Evolutionary conservation across 139 green algal species (phyloP).

Genomic region (Closterium sp.): DNA sequence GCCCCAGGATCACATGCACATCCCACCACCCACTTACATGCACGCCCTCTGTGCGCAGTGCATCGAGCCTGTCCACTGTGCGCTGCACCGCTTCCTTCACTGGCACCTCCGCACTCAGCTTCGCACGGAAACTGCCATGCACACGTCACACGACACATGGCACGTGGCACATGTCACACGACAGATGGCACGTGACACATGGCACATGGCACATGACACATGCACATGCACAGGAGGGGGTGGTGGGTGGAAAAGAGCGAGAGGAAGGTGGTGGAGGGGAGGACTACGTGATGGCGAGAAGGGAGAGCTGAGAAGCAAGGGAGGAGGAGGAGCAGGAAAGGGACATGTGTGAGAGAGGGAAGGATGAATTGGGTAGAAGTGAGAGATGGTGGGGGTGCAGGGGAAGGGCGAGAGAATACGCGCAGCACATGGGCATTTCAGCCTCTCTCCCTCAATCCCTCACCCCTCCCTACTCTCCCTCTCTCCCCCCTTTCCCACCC

Average conservation of each 20-base stretch:
- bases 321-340: background rate
- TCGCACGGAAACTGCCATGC: slow-evolving; percentile 13
- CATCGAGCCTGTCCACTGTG: slow-evolving; percentile 25
- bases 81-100: slow-evolving; percentile 12
- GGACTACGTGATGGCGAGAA: background rate
- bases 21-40: slow-evolving; percentile 12
- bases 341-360: background rate
- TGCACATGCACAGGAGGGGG: background rate
- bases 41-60: slow-evolving; percentile 15
- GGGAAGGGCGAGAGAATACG: no score
- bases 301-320: background rate
- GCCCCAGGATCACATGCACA: background rate
- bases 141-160: background rate
- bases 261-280: background rate
- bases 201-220: background rate
- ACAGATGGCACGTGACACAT: background rate
- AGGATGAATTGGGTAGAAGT: background rate
- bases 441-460: background rate
- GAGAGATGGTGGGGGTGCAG: no score
- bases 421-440: no score
- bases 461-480: background rate
- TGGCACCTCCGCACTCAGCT: slow-evolving; percentile 11
- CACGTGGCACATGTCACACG: background rate
- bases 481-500: background rate
- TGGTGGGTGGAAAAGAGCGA: background rate